Evolutionary conservation across 1,284 basidiomycete species (phyloP), one percentile per base, ranked within the genome.

Genomic region (Athelia psychrophila): DNA sequence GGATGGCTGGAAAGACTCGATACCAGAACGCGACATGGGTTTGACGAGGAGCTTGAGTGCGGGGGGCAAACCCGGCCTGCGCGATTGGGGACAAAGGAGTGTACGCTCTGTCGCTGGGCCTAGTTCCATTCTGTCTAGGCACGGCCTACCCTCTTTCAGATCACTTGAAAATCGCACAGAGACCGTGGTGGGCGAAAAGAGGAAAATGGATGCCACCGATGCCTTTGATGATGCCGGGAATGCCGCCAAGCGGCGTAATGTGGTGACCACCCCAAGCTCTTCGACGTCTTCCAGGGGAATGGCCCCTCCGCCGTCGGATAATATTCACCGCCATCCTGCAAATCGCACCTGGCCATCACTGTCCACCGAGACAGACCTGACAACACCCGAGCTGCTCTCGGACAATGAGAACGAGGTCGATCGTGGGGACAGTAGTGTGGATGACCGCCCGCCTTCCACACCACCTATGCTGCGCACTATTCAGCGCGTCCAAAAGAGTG

Each of bases 371-470:
- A 55, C 58, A 20, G 58, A 59, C 30, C 48, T 60, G 16, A 27
- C 44, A 9, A 60, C 59, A 19, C 58, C 59, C n/a, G 57, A 55
- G 6, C 56, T 59, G 19, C 53, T 54, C 15, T 59, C 58, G 8
- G 58, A 83, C 48, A 79, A 78, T 10, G 62, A 67, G 40, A 60
- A 64, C 35, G 76, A 76, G 33, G 27, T 5, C 13, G 27, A 30
- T 30, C 13, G 5, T 13, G 72, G 71, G 20, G 77, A 77, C 33
- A 71, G 66, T 6, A 75, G 72, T 48, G 68, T 72, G 1, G 76
- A 80, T 22, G 79, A 81, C 33, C 68, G 60, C 30, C 63, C 69
- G 2, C 81, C 79, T 2, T 74, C 74, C 1, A 76, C 75, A 2
- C 76, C 75, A 15, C 74, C 73, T 23, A 8, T 24, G 10, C 45